These are phyloP conservation scores for Phytomonas sp. DNA, from an alignment of 208 protist genomes.

Conservation along the genomic window DNA sequence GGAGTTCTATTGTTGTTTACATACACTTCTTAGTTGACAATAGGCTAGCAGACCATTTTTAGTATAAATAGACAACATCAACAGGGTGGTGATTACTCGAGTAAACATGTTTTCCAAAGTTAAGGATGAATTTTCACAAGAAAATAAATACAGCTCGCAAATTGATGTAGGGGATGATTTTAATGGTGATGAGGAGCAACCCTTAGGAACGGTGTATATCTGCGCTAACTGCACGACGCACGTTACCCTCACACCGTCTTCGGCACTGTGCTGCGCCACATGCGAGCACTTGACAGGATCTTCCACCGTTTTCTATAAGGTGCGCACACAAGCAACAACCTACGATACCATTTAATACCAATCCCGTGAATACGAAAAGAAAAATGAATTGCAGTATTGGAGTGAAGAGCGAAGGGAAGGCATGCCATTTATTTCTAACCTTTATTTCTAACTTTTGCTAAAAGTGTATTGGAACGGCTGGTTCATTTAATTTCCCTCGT, in stretches of 20 bases:
- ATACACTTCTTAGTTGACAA: not conserved
- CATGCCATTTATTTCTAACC: not conserved
- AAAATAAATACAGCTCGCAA: constrained; percentile 7
- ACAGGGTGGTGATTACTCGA: not conserved
- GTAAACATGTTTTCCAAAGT: not conserved
- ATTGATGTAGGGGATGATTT: not conserved
- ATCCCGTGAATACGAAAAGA: not conserved
- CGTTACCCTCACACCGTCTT: constrained; percentile 40
- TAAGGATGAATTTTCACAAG: constrained; percentile 24
- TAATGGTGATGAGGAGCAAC: constrained; percentile 11
- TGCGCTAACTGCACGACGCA: constrained; percentile 76
- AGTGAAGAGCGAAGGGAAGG: not conserved
- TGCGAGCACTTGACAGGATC: constrained; percentile 76
- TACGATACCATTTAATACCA: constrained; percentile 79
- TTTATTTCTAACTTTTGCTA: constrained; percentile 1
- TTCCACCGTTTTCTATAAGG: constrained; percentile 86
- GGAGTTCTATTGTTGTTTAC: not conserved
- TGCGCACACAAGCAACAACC: constrained; percentile 70
- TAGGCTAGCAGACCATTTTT: not conserved
- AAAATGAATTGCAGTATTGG: not conserved
- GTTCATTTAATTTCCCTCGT: not conserved
- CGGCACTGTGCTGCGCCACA: constrained; percentile 59
- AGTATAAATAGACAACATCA: not conserved
- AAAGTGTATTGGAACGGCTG: not conserved
- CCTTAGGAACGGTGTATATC: constrained; percentile 56